These are phyloP conservation scores for Kalaharituber pfeilii DNA, from an alignment of 2,329 filamentous ascomycete genomes.

Conservation along the genomic window DNA sequence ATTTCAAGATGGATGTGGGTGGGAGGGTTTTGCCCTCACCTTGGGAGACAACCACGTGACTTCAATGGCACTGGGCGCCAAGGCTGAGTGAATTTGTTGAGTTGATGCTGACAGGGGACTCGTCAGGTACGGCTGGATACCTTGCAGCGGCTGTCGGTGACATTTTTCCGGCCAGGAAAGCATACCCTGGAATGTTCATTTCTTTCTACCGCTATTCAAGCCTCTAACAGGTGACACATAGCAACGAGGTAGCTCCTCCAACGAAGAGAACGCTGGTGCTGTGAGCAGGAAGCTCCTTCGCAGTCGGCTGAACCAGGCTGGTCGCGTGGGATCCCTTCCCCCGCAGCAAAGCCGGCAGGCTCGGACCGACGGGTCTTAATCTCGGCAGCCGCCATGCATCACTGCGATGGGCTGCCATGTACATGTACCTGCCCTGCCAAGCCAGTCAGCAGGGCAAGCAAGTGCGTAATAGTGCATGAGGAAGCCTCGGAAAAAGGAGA, in stretches of 20 bases:
- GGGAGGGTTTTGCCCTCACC: conserved; percentile 7
- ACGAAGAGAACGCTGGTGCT: too few relatives aligned
- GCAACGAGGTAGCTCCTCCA: too few relatives aligned
- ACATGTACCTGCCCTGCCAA: background rate
- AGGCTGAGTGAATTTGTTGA: too few relatives aligned
- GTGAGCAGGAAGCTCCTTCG: too few relatives aligned
- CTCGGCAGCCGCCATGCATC: background rate
- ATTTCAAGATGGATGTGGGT: too few relatives aligned
- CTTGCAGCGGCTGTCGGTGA: too few relatives aligned
- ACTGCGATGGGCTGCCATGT: too few relatives aligned
- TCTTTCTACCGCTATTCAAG: too few relatives aligned
- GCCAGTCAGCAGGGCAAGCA: background rate
- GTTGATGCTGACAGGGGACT: too few relatives aligned
- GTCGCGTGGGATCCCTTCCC: background rate
- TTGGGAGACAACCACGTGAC: background rate
- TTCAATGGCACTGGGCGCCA: background rate
- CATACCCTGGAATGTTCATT: background rate
- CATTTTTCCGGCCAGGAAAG: background rate
- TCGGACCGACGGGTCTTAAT: background rate
- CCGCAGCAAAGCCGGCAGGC: background rate
- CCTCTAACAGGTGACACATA: too few relatives aligned
- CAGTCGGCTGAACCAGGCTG: background rate
- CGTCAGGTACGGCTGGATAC: too few relatives aligned
- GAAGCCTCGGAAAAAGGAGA: background rate
- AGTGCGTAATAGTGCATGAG: background rate